Evolutionary conservation across 805 yeast species (phyloP), one percentile per base, ranked within the genome.

Genomic region (Barnettozyma vustinii): DNA sequence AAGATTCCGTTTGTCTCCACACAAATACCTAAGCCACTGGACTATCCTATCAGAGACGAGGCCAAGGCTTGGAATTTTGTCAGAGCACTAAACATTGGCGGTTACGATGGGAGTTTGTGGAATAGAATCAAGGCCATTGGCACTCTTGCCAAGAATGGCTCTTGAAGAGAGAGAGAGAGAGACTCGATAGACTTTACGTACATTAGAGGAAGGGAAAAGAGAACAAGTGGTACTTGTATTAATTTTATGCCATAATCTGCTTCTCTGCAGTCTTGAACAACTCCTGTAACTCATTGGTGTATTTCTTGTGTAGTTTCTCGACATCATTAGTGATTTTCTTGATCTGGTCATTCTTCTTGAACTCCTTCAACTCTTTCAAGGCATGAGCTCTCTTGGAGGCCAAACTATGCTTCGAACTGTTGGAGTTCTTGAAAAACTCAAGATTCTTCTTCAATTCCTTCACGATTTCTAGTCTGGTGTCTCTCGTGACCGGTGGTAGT

Each of bases 1-100:
- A 81, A 79, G 54, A 77, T 84, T 42, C 82, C 92, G 21, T 79
- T 88, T 56, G 74, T 94, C 13, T 81, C 90, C 7, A 87, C 96
- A 1, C 74, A 80, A 44, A 90, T 94, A 37, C 99, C 99, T 2
- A 79, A 81, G 36, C 89, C 92, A 2, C 70, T 94, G 44, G 98
- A 94, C 65, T 94, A 94, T 62, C 99, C 99, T 1, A 87, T 94
- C 54, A 75, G 77, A 30, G 83, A 84, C 56, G 87, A 83, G 54
- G 76, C 80, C 56, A 84, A 76, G 56, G 97, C 98, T 1, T 92
- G 98, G 97, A 75, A 74, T 18, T 87, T 94, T 69, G 94, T 94
- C 5, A 77, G 77, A 50, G 82, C 87, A 33, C 76, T 94, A 65
- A 91, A 90, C 61, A 76, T 77, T 37, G 92, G 91, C 21, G 95